These are phyloP conservation scores for Phytopythium oedochilum DNA, from an alignment of 352 stramenopile species.

Conservation along the genomic window DNA sequence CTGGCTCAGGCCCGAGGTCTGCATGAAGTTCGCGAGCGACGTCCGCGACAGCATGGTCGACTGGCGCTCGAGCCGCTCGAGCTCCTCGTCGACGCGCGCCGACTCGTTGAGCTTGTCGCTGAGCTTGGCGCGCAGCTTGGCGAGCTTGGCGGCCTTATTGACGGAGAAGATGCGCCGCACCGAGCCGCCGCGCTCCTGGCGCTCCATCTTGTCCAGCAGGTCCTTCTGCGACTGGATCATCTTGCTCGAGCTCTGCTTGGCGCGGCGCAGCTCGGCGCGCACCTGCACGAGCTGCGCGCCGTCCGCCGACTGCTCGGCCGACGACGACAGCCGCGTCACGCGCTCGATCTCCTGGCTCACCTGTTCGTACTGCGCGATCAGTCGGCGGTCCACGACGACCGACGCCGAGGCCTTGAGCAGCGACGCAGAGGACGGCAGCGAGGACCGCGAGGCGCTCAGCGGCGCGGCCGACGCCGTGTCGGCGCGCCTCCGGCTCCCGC, in stretches of 20 bases:
- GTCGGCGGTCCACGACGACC: conserved; percentile 51
- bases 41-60: conserved; percentile 59
- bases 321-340: conserved; percentile 39
- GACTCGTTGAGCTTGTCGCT: conserved; percentile 71
- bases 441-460: conserved; percentile 22
- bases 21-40: conserved; percentile 39
- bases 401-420: conserved; percentile 11
- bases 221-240: conserved; percentile 82
- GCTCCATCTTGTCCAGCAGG: conserved; percentile 78
- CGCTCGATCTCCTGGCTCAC: conserved; percentile 76
- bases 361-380: conserved; percentile 72
- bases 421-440: conserved; percentile 20
- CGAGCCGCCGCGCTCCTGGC: conserved; percentile 46
- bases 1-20: conserved; percentile 1
- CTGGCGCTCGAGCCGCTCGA: conserved; percentile 59
- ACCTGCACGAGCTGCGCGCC: conserved; percentile 24
- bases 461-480: conserved; percentile 18
- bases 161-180: conserved; percentile 66
- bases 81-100: conserved; percentile 57
- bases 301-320: conserved; percentile 11
- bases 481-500: conserved; percentile 17
- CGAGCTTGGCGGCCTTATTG: conserved; percentile 66
- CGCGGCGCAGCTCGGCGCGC: conserved; percentile 50
- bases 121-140: conserved; percentile 65
- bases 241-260: conserved; percentile 55